A percentile compares a stretch with the other conserved stretches of the same genome.
Evolutionary conservation across 2,329 filamentous ascomycete genomes (phyloP).

Genomic region (Colletotrichum endophyticum): DNA sequence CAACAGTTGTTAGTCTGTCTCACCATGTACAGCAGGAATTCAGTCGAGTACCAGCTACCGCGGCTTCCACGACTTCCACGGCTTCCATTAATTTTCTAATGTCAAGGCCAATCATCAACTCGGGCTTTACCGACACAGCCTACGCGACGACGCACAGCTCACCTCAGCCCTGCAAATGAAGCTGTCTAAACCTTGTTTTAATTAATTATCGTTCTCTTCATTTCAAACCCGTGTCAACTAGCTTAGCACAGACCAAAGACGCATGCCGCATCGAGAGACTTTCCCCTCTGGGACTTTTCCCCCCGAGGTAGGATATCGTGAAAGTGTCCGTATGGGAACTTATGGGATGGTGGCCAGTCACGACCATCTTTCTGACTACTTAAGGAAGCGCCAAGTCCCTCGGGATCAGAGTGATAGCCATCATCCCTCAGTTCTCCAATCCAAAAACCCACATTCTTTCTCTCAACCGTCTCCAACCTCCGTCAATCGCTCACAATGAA

Average conservation of each 20-base stretch:
- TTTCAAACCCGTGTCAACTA: background rate
- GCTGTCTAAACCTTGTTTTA: background rate
- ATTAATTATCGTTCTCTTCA: background rate
- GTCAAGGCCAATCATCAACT: background rate
- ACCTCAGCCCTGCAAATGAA: background rate
- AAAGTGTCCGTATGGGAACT: background rate
- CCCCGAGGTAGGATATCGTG: background rate
- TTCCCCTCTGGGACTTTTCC: background rate
- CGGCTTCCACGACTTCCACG: background rate
- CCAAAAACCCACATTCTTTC: background rate
- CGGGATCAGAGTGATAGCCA: background rate
- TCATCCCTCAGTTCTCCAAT: background rate
- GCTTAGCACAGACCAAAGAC: background rate
- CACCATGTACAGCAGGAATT: background rate
- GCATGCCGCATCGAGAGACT: background rate
- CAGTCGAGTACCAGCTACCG: background rate
- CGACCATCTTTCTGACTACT: background rate
- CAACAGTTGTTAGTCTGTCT: background rate
- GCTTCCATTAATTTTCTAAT: background rate
- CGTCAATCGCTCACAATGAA: background rate
- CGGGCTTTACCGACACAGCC: background rate
- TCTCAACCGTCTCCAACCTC: background rate
- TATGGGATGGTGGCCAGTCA: background rate
- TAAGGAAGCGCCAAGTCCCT: background rate
- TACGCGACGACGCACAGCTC: background rate